Percentiles rank a stretch among this genome's conserved stretches.
Evolutionary conservation across 352 stramenopile genomes (phyloP).

Genomic region (Phytophthora pisi): DNA sequence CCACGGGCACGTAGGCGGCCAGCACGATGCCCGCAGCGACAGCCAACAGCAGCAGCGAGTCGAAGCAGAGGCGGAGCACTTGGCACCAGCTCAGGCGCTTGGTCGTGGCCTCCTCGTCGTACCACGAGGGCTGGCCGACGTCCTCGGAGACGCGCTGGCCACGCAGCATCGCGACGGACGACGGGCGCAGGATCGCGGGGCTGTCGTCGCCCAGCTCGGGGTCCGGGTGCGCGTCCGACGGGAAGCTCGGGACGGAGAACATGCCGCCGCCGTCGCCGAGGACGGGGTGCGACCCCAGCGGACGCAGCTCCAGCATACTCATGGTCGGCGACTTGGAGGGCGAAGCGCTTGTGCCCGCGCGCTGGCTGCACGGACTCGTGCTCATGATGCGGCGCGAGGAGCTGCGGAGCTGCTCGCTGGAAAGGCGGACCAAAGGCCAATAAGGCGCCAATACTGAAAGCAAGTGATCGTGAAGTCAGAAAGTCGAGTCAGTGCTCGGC

Average conservation of each 20-base stretch:
- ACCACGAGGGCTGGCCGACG: conserved; percentile 40
- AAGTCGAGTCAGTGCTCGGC: conserved; percentile 15
- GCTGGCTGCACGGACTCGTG: conserved; percentile 2
- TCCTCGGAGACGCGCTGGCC: conserved; percentile 21
- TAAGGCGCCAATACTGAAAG: conserved; percentile 11
- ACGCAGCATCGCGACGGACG: conserved; percentile 44
- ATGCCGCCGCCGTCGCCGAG: conserved; percentile 40
- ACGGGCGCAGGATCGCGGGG: conserved; percentile 35
- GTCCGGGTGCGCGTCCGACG: conserved; percentile 23
- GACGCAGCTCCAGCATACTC: conserved; percentile 37
- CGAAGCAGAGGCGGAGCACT: conserved; percentile 34
- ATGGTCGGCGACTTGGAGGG: conserved; percentile 9
- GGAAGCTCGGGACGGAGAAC: conserved; percentile 38
- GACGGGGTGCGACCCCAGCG: conserved; percentile 30
- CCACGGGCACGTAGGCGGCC: conserved; percentile 39
- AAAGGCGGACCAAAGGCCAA: conserved; percentile 35
- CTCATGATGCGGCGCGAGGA: conserved; percentile 22
- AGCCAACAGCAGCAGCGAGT: conserved; percentile 43
- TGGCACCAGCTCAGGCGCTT: conserved; percentile 33
- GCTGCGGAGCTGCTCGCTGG: conserved; percentile 15
- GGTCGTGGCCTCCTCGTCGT: conserved; percentile 27
- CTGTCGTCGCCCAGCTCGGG: conserved; percentile 20
- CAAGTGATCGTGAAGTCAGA: conserved; percentile 22
- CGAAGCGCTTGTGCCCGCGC: conserved; percentile 8
- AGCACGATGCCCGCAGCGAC: conserved; percentile 40